phyloP scores from a whole-genome alignment of 2,329 filamentous ascomycete species.

The Aspergillus ochraceoroseus region DNA sequence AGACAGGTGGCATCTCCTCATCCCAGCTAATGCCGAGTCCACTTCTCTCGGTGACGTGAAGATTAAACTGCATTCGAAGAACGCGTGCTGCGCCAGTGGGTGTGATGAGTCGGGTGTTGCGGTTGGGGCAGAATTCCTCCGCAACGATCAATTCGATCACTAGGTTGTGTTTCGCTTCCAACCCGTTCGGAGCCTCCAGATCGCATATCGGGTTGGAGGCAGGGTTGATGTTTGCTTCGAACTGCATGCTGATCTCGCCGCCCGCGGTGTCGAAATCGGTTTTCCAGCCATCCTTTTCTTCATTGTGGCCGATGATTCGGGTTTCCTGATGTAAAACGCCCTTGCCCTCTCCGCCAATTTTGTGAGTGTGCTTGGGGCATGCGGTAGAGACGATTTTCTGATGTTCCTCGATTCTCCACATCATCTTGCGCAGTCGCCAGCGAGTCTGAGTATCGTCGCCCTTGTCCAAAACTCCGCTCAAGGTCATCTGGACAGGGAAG shows the following conservation, averaged over 20 bases:
- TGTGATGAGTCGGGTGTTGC: constrained; percentile 67
- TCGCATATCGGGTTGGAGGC: constrained; percentile 68
- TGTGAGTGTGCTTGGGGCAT: constrained; percentile 68
- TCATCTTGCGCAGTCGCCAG: constrained; percentile 86
- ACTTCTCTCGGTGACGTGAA: constrained; percentile 73
- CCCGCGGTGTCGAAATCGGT: constrained; percentile 63
- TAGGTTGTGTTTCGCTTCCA: constrained; percentile 76
- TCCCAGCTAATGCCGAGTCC: constrained; percentile 95
- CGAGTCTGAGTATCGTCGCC: constrained; percentile 64
- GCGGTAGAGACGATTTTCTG: constrained; percentile 73
- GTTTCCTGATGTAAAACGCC: constrained; percentile 69
- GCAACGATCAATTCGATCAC: constrained; percentile 91
- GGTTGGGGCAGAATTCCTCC: constrained; percentile 72
- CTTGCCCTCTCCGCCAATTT: constrained; percentile 62
- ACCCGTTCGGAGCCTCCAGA: constrained; percentile 66
- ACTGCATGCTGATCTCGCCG: constrained; percentile 77
- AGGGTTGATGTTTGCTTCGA: constrained; percentile 59
- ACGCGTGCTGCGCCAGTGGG: constrained; percentile 88
- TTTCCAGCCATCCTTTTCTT: constrained; percentile 88
- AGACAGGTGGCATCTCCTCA: constrained; percentile 88
- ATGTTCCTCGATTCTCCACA: constrained; percentile 88
- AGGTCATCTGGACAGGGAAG: constrained; percentile 71
- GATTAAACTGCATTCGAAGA: constrained; percentile 82
- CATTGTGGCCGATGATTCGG: constrained; percentile 72
- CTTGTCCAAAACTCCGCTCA: constrained; percentile 81